Evolutionary conservation across 2,329 filamentous ascomycete genomes (phyloP).

Genomic region (Monosporascus cannonballus): DNA sequence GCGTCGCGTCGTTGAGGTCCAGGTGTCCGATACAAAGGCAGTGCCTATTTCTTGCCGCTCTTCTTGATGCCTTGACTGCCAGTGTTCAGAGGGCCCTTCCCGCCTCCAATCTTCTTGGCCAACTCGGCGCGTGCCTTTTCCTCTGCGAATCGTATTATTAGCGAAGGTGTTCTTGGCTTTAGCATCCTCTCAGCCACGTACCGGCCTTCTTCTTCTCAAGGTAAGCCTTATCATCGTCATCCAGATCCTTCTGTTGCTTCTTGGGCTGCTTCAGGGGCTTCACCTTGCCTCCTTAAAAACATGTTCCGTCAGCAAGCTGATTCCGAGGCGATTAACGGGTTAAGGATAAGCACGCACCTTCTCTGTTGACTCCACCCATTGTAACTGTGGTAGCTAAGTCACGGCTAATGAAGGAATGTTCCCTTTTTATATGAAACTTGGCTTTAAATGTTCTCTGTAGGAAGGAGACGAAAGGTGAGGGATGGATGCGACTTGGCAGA

Average conservation of each 20-base stretch:
- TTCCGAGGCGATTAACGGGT: neutral
- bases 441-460: neutral
- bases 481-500: neutral
- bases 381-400: slow-evolving; percentile 19
- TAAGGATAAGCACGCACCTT: slow-evolving; percentile 40
- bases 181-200: slow-evolving; percentile 37
- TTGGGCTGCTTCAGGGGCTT: slow-evolving; percentile 86
- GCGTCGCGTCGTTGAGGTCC: slow-evolving; percentile 14
- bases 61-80: slow-evolving; percentile 93
- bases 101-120: slow-evolving; percentile 66
- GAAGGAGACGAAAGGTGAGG: slow-evolving; percentile 13
- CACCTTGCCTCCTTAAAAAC: slow-evolving; percentile 63
- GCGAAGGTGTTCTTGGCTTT: neutral
- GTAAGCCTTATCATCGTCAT: slow-evolving; percentile 81
- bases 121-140: slow-evolving; percentile 82
- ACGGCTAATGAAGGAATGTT: neutral
- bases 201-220: slow-evolving; percentile 79
- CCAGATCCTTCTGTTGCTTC: slow-evolving; percentile 75
- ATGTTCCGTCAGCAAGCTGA: slow-evolving; percentile 5
- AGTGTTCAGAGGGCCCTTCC: slow-evolving; percentile 83
- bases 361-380: slow-evolving; percentile 64
- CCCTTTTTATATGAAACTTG: slow-evolving; percentile 1
- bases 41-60: slow-evolving; percentile 84
- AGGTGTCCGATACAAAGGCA: slow-evolving; percentile 8
- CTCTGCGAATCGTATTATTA: slow-evolving; percentile 40